Evolutionary conservation across 805 yeast species (phyloP), one percentile per base, ranked within the genome.

Genomic region (Zygosaccharomyces bisporus): DNA sequence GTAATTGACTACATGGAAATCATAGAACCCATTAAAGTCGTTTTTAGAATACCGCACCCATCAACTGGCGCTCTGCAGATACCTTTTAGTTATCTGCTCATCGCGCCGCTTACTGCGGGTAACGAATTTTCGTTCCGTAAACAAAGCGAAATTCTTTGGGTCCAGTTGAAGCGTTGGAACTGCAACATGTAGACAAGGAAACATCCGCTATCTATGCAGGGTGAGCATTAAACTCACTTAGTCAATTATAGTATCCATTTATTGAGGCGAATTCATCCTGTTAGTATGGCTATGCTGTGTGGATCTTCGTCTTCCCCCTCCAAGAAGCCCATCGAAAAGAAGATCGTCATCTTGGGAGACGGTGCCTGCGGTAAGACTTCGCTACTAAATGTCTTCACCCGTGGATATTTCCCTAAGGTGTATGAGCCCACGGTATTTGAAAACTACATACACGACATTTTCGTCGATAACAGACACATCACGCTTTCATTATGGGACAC

Each of bases 361-460:
- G 97, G 98, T 79, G 97, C 98, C 17, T 91, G 97, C 72, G 99
- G 99, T 68, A 91, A 91, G 66, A 91, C 99, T 2, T 90, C 97
- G 8, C 73, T 93, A 43, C 73, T 91, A 60, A 93, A 91, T 63
- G 96, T 93, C 51, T 93, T 91, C 70, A 93, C 99, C 4, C 74
- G 96, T 56, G 99, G 99, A 1, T 93, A 91, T 67, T 91, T 91
- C 71, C 98, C 98, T 6, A 96, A 93, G 63, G 98, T 91, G 16
- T 91, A 91, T 66, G 99, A 90, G 62, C 99, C 99, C 19, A 91
- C 99, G 0, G 97, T 91, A 30, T 91, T 93, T 68, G 98, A 91
- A 63, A 91, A 91, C 70, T 91, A 91, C 63, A 95, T 90, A 47
- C 98, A 91, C 67, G 98, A 91, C 63, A 93, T 91, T 52, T 91